Evolutionary conservation across 1,284 basidiomycete genomes (phyloP).

Genomic region (Ganoderma multipileum): DNA sequence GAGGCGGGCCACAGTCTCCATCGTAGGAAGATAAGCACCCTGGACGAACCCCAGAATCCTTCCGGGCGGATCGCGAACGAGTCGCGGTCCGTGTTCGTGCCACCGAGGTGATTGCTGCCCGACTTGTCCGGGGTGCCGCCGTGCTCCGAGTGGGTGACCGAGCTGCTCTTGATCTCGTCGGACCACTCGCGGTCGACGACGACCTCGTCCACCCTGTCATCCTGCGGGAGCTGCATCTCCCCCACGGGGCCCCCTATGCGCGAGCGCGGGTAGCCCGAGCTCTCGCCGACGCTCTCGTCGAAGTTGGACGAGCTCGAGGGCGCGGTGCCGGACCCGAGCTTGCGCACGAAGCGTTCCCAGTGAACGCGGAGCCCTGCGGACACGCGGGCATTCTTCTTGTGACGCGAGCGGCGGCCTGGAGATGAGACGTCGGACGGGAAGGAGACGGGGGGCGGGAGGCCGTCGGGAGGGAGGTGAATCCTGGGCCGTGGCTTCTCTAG

Average conservation of each 20-base stretch:
- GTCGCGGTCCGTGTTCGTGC: constrained; percentile 45
- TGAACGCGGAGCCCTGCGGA: constrained; percentile 45
- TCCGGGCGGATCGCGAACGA: constrained; percentile 39
- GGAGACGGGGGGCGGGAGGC: constrained; percentile 32
- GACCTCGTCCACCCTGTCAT: constrained; percentile 64
- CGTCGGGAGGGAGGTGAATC: constrained; percentile 12
- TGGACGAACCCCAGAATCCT: constrained; percentile 40
- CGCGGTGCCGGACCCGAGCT: constrained; percentile 49
- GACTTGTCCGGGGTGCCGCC: constrained; percentile 54
- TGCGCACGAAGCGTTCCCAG: constrained; percentile 52
- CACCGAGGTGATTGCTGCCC: constrained; percentile 43
- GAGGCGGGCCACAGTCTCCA: constrained; percentile 50
- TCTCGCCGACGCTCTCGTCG: constrained; percentile 49
- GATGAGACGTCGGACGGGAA: constrained; percentile 21
- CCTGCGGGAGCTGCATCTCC: constrained; percentile 41
- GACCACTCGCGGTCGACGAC: constrained; percentile 77
- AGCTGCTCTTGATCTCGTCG: constrained; percentile 58
- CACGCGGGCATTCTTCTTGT: constrained; percentile 45
- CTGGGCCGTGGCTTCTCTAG: constrained; percentile 17
- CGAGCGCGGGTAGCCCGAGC: constrained; percentile 40
- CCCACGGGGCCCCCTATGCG: constrained; percentile 13
- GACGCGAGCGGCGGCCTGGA: constrained; percentile 26
- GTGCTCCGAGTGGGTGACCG: constrained; percentile 55
- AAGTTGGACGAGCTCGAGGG: constrained; percentile 50
- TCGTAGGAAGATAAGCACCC: constrained; percentile 43